Evolutionary conservation across 179 eudicot species (phyloP).

Genomic region (Nepenthes alata): DNA sequence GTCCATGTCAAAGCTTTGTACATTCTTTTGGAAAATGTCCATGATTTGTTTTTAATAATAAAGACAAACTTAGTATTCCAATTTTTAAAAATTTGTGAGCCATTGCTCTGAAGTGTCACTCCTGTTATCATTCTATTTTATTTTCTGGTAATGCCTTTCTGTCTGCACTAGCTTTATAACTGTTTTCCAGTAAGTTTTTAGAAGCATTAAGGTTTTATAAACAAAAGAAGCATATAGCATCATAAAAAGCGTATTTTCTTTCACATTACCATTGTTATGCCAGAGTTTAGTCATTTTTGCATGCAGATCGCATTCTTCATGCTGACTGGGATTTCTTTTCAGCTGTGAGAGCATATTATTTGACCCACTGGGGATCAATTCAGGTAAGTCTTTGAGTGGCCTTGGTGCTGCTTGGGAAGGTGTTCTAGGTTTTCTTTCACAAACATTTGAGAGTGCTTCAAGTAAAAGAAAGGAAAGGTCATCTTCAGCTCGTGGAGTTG

Average conservation of each 20-base stretch:
- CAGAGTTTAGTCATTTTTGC: background rate
- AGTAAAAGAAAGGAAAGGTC: conserved; percentile 55
- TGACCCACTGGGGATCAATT: conserved; percentile 75
- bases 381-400: conserved; percentile 31
- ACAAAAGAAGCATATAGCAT: no score
- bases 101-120: no score
- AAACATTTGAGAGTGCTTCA: conserved; percentile 56
- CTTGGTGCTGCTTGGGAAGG: conserved; percentile 51
- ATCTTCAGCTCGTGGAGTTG: conserved; percentile 70
- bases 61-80: no score
- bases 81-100: no score
- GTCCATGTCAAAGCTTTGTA: no score
- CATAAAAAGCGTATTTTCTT: background rate
- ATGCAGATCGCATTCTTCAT: conserved; percentile 1
- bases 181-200: no score
- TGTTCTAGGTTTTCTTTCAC: conserved; percentile 35
- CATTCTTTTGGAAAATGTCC: no score
- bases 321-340: conserved; percentile 14
- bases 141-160: no score
- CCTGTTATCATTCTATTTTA: no score
- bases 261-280: background rate
- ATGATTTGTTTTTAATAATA: no score
- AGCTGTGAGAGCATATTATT: conserved; percentile 47
- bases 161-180: no score
- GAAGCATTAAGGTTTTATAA: no score